phyloP scores from a whole-genome alignment of 176 grass and related monocot genomes.

The Aegilops longissima region DNA sequence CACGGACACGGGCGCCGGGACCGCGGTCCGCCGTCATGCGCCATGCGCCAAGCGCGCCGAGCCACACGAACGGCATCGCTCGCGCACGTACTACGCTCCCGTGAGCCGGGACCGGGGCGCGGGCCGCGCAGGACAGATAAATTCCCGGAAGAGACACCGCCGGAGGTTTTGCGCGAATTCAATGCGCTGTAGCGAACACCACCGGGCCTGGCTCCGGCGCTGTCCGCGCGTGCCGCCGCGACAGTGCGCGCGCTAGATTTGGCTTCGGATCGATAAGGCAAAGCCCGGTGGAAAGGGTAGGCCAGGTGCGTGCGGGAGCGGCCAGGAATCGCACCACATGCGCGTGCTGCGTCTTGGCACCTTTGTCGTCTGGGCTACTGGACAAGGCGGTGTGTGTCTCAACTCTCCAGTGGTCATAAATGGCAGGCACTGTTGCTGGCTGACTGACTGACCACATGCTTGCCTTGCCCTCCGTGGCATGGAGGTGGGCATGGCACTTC shows the following conservation, averaged over 20 bases:
- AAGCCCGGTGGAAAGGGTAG: neutral
- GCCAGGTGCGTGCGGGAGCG: neutral
- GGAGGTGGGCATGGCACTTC: too few relatives aligned
- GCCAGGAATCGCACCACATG: neutral
- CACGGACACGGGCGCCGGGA: constrained; percentile 14
- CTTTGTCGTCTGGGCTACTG: neutral
- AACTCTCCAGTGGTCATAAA: neutral
- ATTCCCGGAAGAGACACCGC: neutral
- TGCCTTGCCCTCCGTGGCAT: neutral
- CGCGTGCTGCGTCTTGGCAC: neutral
- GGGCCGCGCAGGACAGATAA: neutral
- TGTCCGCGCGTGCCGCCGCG: neutral
- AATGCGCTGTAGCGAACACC: neutral
- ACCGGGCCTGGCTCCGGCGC: too few relatives aligned
- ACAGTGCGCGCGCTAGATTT: neutral
- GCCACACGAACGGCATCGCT: neutral
- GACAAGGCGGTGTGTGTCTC: neutral
- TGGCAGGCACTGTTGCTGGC: neutral
- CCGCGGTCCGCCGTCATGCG: constrained; percentile 5
- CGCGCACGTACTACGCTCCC: neutral
- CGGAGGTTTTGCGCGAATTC: neutral
- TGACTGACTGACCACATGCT: neutral
- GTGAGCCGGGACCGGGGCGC: constrained; percentile 12
- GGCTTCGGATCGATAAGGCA: neutral
- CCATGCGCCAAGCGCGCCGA: constrained; percentile 17